Percentiles rank a stretch among this genome's conserved stretches.
Evolutionary conservation across 2,329 filamentous ascomycete genomes (phyloP).

Genomic region (Talaromyces sp.): DNA sequence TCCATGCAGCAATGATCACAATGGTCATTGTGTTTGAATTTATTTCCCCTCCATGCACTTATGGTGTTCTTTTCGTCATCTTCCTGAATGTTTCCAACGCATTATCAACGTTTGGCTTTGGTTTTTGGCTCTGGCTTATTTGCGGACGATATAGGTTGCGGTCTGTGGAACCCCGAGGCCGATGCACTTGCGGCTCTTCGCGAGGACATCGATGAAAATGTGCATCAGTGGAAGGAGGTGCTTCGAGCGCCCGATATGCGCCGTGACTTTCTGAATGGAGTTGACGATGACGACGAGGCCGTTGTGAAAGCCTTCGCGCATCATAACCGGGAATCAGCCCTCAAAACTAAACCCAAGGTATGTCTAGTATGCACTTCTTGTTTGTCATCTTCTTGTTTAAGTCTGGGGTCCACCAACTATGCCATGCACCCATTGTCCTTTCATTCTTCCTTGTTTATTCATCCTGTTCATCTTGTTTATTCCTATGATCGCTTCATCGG

Average conservation of each 20-base stretch:
- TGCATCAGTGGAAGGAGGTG: slow-evolving; percentile 68
- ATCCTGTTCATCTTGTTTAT: background rate
- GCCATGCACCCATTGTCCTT: background rate
- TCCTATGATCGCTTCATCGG: background rate
- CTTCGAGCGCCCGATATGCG: slow-evolving; percentile 65
- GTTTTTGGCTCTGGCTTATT: background rate
- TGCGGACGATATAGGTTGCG: slow-evolving; percentile 60
- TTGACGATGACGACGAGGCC: slow-evolving; percentile 58
- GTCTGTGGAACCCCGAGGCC: slow-evolving; percentile 78
- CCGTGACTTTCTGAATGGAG: slow-evolving; percentile 64
- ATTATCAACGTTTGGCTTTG: too few relatives aligned
- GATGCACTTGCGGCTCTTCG: slow-evolving; percentile 68
- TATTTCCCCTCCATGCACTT: too few relatives aligned
- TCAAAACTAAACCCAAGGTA: slow-evolving; percentile 87
- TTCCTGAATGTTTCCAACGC: too few relatives aligned
- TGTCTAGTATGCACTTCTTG: slow-evolving; percentile 31
- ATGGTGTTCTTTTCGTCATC: too few relatives aligned
- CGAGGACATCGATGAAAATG: slow-evolving; percentile 72
- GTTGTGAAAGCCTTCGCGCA: slow-evolving; percentile 70
- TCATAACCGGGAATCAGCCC: slow-evolving; percentile 70
- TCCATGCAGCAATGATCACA: background rate
- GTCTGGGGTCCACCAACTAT: background rate
- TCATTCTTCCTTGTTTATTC: background rate
- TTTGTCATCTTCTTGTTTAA: background rate
- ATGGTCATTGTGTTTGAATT: too few relatives aligned